A percentile compares a stretch with the other conserved stretches of the same genome.
phyloP scores from a whole-genome alignment of 2,329 filamentous ascomycete genomes.

The Cladosporium velox region DNA sequence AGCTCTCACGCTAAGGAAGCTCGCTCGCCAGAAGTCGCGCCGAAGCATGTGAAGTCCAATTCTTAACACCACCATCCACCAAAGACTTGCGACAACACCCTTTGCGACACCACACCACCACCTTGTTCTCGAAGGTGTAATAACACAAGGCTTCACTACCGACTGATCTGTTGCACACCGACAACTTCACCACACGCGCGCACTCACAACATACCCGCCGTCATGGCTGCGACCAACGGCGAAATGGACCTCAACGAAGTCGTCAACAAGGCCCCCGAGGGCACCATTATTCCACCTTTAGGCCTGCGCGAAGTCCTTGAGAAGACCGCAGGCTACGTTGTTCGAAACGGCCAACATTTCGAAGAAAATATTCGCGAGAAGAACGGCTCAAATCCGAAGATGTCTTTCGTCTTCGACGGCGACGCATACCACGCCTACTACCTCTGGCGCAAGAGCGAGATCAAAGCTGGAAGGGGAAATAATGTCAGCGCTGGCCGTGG shows the following conservation, averaged over 20 bases:
- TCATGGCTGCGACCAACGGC: constrained; percentile 36
- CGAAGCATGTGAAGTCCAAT: constrained; percentile 15
- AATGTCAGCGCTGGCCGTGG: constrained; percentile 73
- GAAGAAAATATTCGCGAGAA: constrained; percentile 85
- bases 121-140: not conserved
- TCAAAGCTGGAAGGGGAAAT: constrained; percentile 79
- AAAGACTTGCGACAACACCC: not conserved
- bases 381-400: constrained; percentile 81
- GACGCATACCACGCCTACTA: constrained; percentile 91
- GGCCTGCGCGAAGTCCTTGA: constrained; percentile 85
- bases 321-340: constrained; percentile 92
- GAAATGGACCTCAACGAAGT: constrained; percentile 43
- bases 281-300: constrained; percentile 80
- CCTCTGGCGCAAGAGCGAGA: constrained; percentile 84
- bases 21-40: not conserved
- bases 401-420: constrained; percentile 77
- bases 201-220: constrained; percentile 13
- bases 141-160: not conserved
- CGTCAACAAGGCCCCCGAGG: constrained; percentile 74
- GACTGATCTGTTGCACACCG: not conserved
- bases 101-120: not conserved
- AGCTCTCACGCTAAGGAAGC: not conserved
- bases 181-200: not conserved
- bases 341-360: constrained; percentile 65
- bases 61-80: not conserved